A percentile compares a stretch with the other conserved stretches of the same genome.
Evolutionary conservation across 2,329 filamentous ascomycete genomes (phyloP).

Genomic region (Microcyclospora pomicola): DNA sequence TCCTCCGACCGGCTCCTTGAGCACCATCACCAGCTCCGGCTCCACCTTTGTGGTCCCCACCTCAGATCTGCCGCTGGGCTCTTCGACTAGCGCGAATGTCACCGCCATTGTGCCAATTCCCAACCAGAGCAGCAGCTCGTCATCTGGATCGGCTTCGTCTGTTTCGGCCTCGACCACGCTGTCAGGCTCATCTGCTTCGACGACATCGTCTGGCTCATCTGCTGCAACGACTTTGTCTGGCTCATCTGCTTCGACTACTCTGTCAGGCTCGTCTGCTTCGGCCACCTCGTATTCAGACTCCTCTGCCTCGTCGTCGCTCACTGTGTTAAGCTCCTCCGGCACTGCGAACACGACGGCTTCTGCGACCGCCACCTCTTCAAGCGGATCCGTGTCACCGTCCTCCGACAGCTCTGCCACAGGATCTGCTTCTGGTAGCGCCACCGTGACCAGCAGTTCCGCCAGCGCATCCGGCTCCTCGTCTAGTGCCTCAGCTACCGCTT

Average conservation of each 20-base stretch:
- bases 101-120: conserved; percentile 13
- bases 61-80: conserved; percentile 7
- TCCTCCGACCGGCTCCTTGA: too few species aligned
- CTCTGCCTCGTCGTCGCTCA: conserved; percentile 1
- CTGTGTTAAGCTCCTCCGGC: conserved; percentile 2
- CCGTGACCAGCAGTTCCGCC: too few species aligned
- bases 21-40: too few species aligned
- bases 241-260: conserved; percentile 1
- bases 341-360: conserved; percentile 1
- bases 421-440: too few species aligned
- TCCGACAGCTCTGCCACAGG: too few species aligned
- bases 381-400: too few species aligned
- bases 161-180: conserved; percentile 6
- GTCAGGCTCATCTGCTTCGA: background rate
- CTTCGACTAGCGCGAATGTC: conserved; percentile 7
- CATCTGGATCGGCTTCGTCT: background rate
- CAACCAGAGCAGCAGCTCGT: conserved; percentile 2
- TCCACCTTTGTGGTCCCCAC: too few species aligned
- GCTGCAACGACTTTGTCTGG: background rate
- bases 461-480: too few species aligned
- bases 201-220: background rate
- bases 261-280: background rate
- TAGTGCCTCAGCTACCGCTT: too few species aligned
- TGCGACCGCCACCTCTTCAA: background rate
- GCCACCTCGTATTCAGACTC: conserved; percentile 2